These are phyloP conservation scores for Macrophomina phaseolina DNA, from an alignment of 2,329 filamentous ascomycete genomes.

Conservation along the genomic window DNA sequence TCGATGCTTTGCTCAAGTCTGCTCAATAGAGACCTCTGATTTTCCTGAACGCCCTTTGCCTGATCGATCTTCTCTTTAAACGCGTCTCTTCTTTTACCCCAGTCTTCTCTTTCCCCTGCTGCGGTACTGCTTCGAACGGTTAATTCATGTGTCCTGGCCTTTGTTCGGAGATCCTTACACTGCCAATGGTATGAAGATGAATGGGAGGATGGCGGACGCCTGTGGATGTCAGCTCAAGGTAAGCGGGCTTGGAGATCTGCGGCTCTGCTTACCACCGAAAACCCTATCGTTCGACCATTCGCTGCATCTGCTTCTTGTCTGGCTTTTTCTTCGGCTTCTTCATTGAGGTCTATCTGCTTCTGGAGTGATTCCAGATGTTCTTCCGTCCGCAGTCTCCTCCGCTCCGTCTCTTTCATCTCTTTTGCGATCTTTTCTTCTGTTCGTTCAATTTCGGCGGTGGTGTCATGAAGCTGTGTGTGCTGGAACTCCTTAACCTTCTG, in stretches of 20 bases:
- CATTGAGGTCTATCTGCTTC: conserved; percentile 11
- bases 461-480: neutral
- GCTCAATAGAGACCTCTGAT: neutral
- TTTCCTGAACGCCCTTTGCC: conserved; percentile 1
- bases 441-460: neutral
- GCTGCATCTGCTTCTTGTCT: neutral
- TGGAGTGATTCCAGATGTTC: conserved; percentile 13
- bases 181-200: conserved; percentile 13
- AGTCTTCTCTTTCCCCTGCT: neutral
- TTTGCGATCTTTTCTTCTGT: neutral
- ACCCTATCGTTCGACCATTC: conserved; percentile 8
- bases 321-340: neutral
- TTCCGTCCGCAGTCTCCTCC: neutral
- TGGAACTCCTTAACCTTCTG: conserved; percentile 14
- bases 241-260: neutral
- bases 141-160: too few species aligned
- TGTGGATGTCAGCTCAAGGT: neutral
- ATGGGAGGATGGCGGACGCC: conserved; percentile 9
- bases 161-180: neutral
- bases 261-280: neutral
- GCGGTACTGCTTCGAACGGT: neutral
- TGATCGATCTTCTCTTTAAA: conserved; percentile 12
- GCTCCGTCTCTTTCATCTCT: neutral
- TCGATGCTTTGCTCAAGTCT: neutral
- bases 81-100: conserved; percentile 1